phyloP scores from a whole-genome alignment of 805 yeast species.

The Cyberlindnera meyerae region DNA sequence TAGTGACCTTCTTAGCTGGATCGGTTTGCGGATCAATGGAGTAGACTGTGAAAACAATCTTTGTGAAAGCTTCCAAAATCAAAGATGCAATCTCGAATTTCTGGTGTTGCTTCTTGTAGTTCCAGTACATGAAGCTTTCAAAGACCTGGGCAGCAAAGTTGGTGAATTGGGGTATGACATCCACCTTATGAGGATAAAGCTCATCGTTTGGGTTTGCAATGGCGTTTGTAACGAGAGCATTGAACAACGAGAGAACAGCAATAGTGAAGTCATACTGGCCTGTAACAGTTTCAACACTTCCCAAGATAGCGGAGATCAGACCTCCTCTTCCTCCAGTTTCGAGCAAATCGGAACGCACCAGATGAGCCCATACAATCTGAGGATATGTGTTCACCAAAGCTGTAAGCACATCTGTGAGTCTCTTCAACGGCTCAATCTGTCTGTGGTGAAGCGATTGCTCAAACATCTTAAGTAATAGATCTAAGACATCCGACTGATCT shows the following conservation, averaged over 20 bases:
- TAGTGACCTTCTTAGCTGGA: slow-evolving; percentile 40
- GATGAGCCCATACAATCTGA: slow-evolving; percentile 72
- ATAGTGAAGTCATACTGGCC: slow-evolving; percentile 66
- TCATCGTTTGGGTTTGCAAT: slow-evolving; percentile 37
- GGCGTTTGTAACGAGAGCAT: slow-evolving; percentile 43
- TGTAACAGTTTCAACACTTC: slow-evolving; percentile 64
- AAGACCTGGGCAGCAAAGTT: slow-evolving; percentile 60
- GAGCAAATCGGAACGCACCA: slow-evolving; percentile 61
- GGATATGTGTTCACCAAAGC: slow-evolving; percentile 47
- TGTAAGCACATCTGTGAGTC: slow-evolving; percentile 46
- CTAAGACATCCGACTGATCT: slow-evolving; percentile 55
- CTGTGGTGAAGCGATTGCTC: slow-evolving; percentile 63
- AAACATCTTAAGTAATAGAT: slow-evolving; percentile 57
- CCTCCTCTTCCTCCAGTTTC: slow-evolving; percentile 64
- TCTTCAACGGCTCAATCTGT: slow-evolving; percentile 39
- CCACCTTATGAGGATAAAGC: slow-evolving; percentile 39
- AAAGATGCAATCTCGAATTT: slow-evolving; percentile 56
- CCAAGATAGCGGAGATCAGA: slow-evolving; percentile 52
- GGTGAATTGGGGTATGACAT: slow-evolving; percentile 50
- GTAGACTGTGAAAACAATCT: slow-evolving; percentile 48
- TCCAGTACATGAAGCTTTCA: slow-evolving; percentile 72
- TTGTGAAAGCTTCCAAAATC: slow-evolving; percentile 49
- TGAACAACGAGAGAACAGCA: slow-evolving; percentile 50
- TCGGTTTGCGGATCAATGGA: slow-evolving; percentile 42
- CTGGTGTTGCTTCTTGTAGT: slow-evolving; percentile 51